Conservation (phyloP, 768 basidiomycete species). For the Russula virescens region DNA sequence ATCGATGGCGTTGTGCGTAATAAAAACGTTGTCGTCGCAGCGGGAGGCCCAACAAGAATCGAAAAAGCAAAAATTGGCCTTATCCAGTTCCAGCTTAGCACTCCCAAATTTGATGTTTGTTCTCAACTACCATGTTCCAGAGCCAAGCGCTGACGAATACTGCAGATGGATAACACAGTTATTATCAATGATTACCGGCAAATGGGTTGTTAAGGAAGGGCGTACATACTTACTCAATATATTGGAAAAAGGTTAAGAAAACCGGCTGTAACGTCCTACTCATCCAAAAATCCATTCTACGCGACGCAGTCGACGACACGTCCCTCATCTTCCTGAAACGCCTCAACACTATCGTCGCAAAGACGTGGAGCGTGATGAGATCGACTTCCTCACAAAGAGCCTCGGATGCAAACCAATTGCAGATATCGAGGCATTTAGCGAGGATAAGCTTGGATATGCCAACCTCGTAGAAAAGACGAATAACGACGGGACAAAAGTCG, state of each 20-base stretch:
- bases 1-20: conserved; percentile 96
- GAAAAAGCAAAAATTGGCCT: conserved; percentile 99
- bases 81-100: conserved; percentile 96
- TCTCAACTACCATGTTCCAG: background rate
- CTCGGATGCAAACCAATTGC: conserved; percentile 94
- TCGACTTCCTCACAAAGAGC: conserved; percentile 93
- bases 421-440: conserved; percentile 95
- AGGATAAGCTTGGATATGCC: conserved; percentile 96
- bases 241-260: conserved; percentile 99
- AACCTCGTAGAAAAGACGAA: conserved; percentile 90
- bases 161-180: conserved; percentile 98
- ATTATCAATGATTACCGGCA: conserved; percentile 99
- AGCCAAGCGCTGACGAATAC: conserved; percentile 17
- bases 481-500: conserved; percentile 80
- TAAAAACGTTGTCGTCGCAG: conserved; percentile 86
- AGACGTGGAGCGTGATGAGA: conserved; percentile 97
- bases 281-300: conserved; percentile 98
- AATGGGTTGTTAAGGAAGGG: conserved; percentile 99
- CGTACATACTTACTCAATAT: conserved; percentile 96
- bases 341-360: conserved; percentile 91
- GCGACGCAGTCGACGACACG: conserved; percentile 97
- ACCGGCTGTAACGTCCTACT: conserved; percentile 98
- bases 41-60: conserved; percentile 89
- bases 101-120: conserved; percentile 94
- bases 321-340: conserved; percentile 97